These are phyloP conservation scores for Coemansia sp. DNA, from an alignment of 192 early-diverging fungal species.

Conservation along the genomic window DNA sequence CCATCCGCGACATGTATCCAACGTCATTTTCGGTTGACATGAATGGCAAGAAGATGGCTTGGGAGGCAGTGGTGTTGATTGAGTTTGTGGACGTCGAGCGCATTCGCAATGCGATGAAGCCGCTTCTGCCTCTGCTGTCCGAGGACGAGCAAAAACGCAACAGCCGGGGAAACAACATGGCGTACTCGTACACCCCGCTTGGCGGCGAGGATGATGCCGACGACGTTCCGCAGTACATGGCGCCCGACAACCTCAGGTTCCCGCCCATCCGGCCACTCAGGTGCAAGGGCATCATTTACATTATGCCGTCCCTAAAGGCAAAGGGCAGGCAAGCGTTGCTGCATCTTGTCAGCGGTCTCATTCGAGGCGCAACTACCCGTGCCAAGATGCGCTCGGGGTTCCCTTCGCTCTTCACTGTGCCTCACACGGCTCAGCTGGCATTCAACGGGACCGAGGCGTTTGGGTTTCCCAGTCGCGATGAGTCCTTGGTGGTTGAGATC, in stretches of 20 bases:
- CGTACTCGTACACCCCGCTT: constrained; percentile 56
- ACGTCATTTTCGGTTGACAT: constrained; percentile 84
- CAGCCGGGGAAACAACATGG: constrained; percentile 56
- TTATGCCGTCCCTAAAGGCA: constrained; percentile 58
- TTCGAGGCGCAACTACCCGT: constrained; percentile 60
- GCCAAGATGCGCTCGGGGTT: constrained; percentile 73
- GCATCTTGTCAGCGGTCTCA: constrained; percentile 58
- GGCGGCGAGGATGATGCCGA: constrained; percentile 36
- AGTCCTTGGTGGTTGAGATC: constrained; percentile 38
- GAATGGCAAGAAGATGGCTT: constrained; percentile 97
- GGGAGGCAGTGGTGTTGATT: constrained; percentile 98
- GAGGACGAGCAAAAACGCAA: constrained; percentile 59
- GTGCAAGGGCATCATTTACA: constrained; percentile 53
- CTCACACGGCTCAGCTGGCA: constrained; percentile 61
- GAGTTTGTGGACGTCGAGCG: constrained; percentile 94
- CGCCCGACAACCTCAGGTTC: constrained; percentile 64
- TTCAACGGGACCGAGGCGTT: constrained; percentile 85
- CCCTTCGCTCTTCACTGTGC: constrained; percentile 79
- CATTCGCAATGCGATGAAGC: constrained; percentile 74
- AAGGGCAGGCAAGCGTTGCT: constrained; percentile 4
- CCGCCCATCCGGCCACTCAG: constrained; percentile 60
- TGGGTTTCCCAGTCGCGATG: constrained; percentile 66
- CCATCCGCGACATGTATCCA: constrained; percentile 95
- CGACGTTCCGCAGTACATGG: constrained; percentile 43
- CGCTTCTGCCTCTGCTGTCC: constrained; percentile 58